Evolutionary conservation across 1,139 yeast genomes (phyloP).

Genomic region (Sugiyamaella paludigena): DNA sequence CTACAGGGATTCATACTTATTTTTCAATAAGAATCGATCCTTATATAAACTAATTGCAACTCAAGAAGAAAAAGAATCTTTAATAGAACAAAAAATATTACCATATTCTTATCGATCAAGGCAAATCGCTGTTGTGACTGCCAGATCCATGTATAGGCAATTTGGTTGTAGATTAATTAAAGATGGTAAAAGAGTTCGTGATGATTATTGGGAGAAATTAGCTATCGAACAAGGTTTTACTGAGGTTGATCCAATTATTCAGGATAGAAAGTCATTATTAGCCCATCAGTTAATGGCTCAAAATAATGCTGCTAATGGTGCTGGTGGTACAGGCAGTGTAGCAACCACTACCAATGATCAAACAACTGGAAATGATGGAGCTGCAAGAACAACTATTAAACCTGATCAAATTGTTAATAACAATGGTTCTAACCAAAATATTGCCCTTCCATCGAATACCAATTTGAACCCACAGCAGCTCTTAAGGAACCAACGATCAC

Average conservation of each 20-base stretch:
- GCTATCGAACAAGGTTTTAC: constrained; percentile 60
- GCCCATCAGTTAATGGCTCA: constrained; percentile 22
- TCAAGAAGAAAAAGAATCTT: constrained; percentile 60
- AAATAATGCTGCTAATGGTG: background rate
- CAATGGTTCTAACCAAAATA: too few species aligned
- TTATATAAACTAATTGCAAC: constrained; percentile 56
- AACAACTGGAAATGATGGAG: constrained; percentile 14
- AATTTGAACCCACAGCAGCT: too few species aligned
- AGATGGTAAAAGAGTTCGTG: constrained; percentile 63
- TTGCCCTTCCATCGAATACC: too few species aligned
- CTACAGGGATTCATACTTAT: constrained; percentile 61
- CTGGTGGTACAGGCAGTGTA: constrained; percentile 9
- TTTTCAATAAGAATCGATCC: constrained; percentile 59
- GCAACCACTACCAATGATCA: too few species aligned
- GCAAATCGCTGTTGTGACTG: constrained; percentile 59
- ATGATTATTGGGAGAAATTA: constrained; percentile 76
- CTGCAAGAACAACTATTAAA: constrained; percentile 7
- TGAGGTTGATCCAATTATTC: constrained; percentile 45
- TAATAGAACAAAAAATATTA: constrained; percentile 52
- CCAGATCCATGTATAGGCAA: constrained; percentile 62
- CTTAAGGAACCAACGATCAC: too few species aligned
- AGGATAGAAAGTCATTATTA: constrained; percentile 27
- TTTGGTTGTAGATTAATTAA: constrained; percentile 68
- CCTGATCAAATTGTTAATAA: too few species aligned
- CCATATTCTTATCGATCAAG: constrained; percentile 68